Evolutionary conservation across 495 filamentous ascomycete genomes (phyloP).

Genomic region (Xeromyces bisporus): DNA sequence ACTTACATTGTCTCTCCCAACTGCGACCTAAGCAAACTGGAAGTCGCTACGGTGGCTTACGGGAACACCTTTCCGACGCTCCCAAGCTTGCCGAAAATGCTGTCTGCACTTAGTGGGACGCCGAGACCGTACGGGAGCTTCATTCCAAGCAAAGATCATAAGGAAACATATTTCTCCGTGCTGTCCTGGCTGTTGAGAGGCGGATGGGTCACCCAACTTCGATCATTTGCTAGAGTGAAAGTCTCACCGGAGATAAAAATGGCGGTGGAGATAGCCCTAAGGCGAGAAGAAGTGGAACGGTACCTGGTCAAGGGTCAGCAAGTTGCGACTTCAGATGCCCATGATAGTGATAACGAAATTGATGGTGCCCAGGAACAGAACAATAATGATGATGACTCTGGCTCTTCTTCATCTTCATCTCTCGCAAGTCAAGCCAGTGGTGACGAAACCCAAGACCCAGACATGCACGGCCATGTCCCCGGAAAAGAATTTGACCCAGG

Average conservation of each 20-base stretch:
- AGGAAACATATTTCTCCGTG: slow-evolving; percentile 71
- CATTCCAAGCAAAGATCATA: slow-evolving; percentile 79
- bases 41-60: slow-evolving; percentile 54
- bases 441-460: slow-evolving; percentile 20
- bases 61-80: slow-evolving; percentile 60
- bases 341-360: slow-evolving; percentile 7
- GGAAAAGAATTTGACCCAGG: slow-evolving; percentile 13
- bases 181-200: slow-evolving; percentile 82
- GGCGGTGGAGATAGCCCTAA: slow-evolving; percentile 25
- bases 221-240: slow-evolving; percentile 71
- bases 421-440: slow-evolving; percentile 25
- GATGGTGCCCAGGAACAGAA: too few species aligned
- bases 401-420: slow-evolving; percentile 27
- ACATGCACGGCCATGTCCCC: slow-evolving; percentile 8
- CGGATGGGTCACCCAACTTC: slow-evolving; percentile 82
- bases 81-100: slow-evolving; percentile 67
- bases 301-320: slow-evolving; percentile 18
- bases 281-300: slow-evolving; percentile 28
- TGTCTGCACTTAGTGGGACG: slow-evolving; percentile 54
- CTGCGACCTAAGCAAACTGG: slow-evolving; percentile 59
- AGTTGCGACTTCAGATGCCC: slow-evolving; percentile 4
- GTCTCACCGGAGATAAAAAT: slow-evolving; percentile 33
- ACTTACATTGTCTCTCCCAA: slow-evolving; percentile 91
- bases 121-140: slow-evolving; percentile 66
- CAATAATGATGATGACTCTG: slow-evolving; percentile 12